Evolutionary conservation across 2,329 filamentous ascomycete species (phyloP), one percentile per base, ranked within the genome.

Genomic region (Gnomoniopsis smithogilvyi): DNA sequence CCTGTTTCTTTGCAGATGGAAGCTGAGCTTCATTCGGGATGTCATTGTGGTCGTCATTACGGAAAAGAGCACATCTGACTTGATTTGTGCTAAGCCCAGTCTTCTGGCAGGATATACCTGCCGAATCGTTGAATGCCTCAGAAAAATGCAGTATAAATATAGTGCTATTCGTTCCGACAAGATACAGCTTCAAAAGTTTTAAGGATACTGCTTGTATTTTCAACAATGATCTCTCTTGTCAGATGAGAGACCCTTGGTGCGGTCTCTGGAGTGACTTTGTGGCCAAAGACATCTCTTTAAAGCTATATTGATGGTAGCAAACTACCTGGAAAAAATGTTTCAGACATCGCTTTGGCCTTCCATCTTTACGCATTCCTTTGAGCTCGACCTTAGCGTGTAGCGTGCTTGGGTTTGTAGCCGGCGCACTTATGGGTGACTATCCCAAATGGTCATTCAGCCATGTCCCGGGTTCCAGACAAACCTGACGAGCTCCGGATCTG

Each of bases 1-100:
- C 17, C 41, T 50, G 45, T 30, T 55, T 26, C 33, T 24, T 6
- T 54, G 51, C 26, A 59, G 12, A 30, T 51, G 51, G 19, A 55
- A 34, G n/a, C 51, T 22, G n/a, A 59, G 36, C 38, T 49, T 59
- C 46, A 51, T 30, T 51, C 48, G 55, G 24, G 43, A 22, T n/a
- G 41, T 33, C 34, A 48, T 17, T 11, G 46, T 33, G 41, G 54
- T 55, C 7, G 6, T n/a, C 51, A 55, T 55, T 36, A 11, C 21
- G 43, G 43, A 46, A 11, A 21, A 4, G 11, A 41, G 36, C 12
- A 15, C 36, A 15, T 41, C 36, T 41, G 52, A 15, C 47, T 54
- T 24, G n/a, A 26, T 14, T 33, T 54, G 0, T 38, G 21, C 26
- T 54, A 14, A 12, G 17, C 6, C 15, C 1, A 4, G 36, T n/a